Percentiles rank a stretch among this genome's conserved stretches.
Conservation (phyloP, 768 basidiomycete species). For the Mycena rosella region DNA sequence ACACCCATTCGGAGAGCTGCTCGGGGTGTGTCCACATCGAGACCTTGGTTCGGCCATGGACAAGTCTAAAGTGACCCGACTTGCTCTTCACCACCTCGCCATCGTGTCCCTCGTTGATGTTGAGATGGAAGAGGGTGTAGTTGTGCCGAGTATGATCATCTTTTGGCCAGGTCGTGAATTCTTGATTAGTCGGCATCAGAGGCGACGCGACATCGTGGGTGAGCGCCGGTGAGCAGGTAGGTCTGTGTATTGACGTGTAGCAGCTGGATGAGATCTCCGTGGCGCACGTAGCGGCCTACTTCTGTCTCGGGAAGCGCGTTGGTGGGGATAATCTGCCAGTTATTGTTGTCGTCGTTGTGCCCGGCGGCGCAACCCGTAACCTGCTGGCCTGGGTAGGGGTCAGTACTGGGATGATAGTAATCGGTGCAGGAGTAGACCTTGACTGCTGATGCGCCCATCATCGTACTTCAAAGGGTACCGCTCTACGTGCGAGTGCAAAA, state of each 20-base stretch:
- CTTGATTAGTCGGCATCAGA: slow-evolving; percentile 97
- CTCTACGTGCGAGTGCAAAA: slow-evolving; percentile 93
- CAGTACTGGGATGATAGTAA: background rate
- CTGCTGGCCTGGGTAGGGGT: slow-evolving; percentile 77
- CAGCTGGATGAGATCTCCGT: slow-evolving; percentile 90
- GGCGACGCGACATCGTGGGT: slow-evolving; percentile 99
- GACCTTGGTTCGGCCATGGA: slow-evolving; percentile 92
- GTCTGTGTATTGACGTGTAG: slow-evolving; percentile 89
- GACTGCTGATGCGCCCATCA: slow-evolving; percentile 94
- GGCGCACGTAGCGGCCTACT: slow-evolving; percentile 91
- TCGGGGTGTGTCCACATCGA: slow-evolving; percentile 93
- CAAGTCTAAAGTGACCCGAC: slow-evolving; percentile 90
- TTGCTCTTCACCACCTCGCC: slow-evolving; percentile 94
- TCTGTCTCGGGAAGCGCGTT: slow-evolving; percentile 95
- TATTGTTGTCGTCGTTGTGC: slow-evolving; percentile 94
- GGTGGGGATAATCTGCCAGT: slow-evolving; percentile 96
- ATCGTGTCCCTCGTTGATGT: slow-evolving; percentile 78
- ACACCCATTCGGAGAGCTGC: slow-evolving; percentile 95
- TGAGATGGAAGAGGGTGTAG: slow-evolving; percentile 89
- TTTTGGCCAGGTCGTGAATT: slow-evolving; percentile 93
- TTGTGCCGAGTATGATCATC: slow-evolving; percentile 84
- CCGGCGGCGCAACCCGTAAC: slow-evolving; percentile 97
- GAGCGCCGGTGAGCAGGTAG: slow-evolving; percentile 80
- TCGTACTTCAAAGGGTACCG: slow-evolving; percentile 94
- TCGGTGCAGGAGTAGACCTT: slow-evolving; percentile 63